Percentiles rank a stretch among this genome's conserved stretches.
Conservation (phyloP, 1,139 yeast genomes). For the Sugiyamaella novakii region DNA sequence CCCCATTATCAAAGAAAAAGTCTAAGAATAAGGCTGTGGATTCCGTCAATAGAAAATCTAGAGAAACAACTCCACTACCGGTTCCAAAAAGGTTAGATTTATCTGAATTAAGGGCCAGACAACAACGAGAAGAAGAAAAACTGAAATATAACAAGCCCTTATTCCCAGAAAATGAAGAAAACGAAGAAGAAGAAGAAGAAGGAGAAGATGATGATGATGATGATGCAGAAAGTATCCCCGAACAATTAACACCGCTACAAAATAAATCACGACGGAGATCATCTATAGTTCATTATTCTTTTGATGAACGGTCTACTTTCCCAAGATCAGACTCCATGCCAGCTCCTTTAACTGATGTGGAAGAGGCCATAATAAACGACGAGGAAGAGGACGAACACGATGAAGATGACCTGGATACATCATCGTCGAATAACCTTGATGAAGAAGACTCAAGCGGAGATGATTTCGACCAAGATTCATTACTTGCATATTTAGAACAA, state of each 20-base stretch:
- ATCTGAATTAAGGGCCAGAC: conserved; percentile 26
- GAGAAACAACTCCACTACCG: conserved; percentile 26
- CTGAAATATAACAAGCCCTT: conserved; percentile 1
- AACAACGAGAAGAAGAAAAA: conserved; percentile 20
- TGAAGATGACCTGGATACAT: conserved; percentile 17
- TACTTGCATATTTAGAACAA: conserved; percentile 33
- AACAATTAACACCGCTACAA: conserved; percentile 5
- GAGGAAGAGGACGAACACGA: conserved; percentile 23
- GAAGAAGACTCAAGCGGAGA: conserved; percentile 29
- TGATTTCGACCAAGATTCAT: conserved; percentile 34
- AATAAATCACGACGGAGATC: conserved; percentile 20
- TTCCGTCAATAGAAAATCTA: conserved; percentile 24
- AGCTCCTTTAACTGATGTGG: conserved; percentile 11
- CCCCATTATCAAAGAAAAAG: conserved; percentile 22
- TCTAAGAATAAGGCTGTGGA: conserved; percentile 21
- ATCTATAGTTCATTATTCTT: conserved; percentile 30
- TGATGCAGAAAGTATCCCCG: conserved; percentile 6
- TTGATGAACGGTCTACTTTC: conserved; percentile 27
- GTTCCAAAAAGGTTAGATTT: conserved; percentile 33
- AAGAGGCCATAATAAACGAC: conserved; percentile 13
- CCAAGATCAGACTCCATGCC: conserved; percentile 24
- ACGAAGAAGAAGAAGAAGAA: conserved; percentile 23
- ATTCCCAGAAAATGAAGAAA: conserved; percentile 18
- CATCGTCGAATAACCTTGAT: conserved; percentile 20
- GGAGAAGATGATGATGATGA: conserved; percentile 4